phyloP scores from a whole-genome alignment of 2,329 filamentous ascomycete species.

The Botrytis hyacinthi region DNA sequence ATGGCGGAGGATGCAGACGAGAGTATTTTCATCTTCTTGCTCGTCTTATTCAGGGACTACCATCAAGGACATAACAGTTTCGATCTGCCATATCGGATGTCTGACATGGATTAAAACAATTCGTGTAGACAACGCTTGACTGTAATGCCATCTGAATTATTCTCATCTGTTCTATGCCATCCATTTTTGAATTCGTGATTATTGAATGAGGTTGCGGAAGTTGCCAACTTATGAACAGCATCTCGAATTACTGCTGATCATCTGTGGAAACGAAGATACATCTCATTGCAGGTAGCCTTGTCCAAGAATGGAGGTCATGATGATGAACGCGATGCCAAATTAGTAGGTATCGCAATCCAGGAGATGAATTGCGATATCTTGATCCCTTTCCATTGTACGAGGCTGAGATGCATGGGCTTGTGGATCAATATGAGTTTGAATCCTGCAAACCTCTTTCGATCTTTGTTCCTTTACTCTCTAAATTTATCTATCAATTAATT shows the following conservation, averaged over 20 bases:
- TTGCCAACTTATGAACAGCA: background rate
- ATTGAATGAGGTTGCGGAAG: background rate
- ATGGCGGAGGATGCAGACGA: background rate
- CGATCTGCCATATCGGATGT: background rate
- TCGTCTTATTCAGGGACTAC: background rate
- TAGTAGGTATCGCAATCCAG: background rate
- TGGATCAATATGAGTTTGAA: background rate
- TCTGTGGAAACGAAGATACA: background rate
- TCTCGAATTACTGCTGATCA: background rate
- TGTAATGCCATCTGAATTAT: background rate
- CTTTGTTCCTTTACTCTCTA: rapidly evolving
- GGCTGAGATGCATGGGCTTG: background rate
- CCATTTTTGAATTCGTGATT: background rate
- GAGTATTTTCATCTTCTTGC: background rate
- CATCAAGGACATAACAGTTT: background rate
- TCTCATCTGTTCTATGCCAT: background rate
- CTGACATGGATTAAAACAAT: background rate
- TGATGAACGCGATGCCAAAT: background rate
- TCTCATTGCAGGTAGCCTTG: background rate
- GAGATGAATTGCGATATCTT: background rate
- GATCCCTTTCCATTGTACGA: background rate
- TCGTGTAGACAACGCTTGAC: background rate
- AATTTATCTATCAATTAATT: background rate
- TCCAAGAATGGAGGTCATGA: background rate
- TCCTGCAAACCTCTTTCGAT: rapidly evolving